Conservation (phyloP, 2,329 filamentous ascomycete species). For the Metarhizium humberi region DNA sequence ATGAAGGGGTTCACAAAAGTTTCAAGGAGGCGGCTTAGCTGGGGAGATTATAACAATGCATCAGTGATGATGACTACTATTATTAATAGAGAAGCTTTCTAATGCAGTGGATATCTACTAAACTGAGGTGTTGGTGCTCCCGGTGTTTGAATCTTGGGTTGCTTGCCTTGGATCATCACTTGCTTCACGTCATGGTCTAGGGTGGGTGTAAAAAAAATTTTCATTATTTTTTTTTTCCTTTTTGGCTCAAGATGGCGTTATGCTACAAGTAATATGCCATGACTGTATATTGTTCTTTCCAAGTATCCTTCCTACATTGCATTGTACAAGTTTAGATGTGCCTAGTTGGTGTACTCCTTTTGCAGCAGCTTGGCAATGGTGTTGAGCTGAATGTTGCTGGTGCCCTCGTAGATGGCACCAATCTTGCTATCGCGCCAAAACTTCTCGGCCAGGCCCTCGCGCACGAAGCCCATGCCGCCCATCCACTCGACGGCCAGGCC, state of each 20-base stretch:
- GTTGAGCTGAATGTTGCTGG: constrained; percentile 65
- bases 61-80: not conserved
- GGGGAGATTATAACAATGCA: not conserved
- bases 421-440: constrained; percentile 98
- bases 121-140: not conserved
- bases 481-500: constrained; percentile 94
- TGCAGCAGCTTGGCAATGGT: constrained; percentile 55
- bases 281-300: no score
- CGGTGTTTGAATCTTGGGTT: not conserved
- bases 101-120: not conserved
- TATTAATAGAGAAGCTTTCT: not conserved
- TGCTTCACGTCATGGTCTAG: not conserved
- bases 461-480: constrained; percentile 98
- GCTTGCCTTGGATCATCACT: not conserved
- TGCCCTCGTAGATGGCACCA: constrained; percentile 93
- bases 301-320: not conserved
- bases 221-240: not conserved
- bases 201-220: no score
- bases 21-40: not conserved
- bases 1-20: not conserved
- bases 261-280: not conserved
- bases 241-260: not conserved
- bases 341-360: constrained; percentile 46
- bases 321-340: not conserved
- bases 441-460: constrained; percentile 95